These are phyloP conservation scores for Microdochium nivale DNA, from an alignment of 2,329 filamentous ascomycete genomes.

Conservation along the genomic window DNA sequence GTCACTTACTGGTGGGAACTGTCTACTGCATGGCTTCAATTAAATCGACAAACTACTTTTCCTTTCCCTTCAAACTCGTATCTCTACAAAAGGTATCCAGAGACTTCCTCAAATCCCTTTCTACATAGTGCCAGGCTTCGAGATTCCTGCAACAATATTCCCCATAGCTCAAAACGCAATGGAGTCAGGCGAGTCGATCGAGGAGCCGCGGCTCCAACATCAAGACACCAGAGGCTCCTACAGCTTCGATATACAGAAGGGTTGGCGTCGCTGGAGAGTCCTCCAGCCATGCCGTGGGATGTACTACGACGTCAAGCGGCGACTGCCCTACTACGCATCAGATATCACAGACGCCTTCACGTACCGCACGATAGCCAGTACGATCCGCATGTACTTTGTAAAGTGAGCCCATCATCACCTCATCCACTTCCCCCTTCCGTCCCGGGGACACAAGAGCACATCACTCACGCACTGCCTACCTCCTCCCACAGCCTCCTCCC, in stretches of 20 bases:
- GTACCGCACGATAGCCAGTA: slow-evolving; percentile 45
- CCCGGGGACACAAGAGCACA: slow-evolving; percentile 9
- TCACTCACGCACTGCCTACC: slow-evolving; percentile 6
- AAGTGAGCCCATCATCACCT: slow-evolving; percentile 24
- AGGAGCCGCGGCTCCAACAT: background rate
- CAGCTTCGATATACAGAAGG: slow-evolving; percentile 23
- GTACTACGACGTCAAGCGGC: slow-evolving; percentile 42
- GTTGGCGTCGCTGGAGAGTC: slow-evolving; percentile 30
- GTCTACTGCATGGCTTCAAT: too few relatives aligned
- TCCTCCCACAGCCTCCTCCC: slow-evolving; percentile 34
- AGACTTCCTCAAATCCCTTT: too few relatives aligned
- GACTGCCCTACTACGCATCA: slow-evolving; percentile 46
- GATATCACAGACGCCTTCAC: slow-evolving; percentile 46
- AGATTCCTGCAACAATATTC: background rate
- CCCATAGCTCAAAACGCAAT: background rate
- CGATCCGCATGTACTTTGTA: slow-evolving; percentile 50
- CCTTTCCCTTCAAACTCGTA: background rate
- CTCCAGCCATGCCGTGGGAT: slow-evolving; percentile 40
- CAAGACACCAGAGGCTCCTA: slow-evolving; percentile 8
- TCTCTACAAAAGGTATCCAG: background rate
- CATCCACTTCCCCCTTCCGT: background rate
- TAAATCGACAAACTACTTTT: too few relatives aligned
- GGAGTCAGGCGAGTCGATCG: background rate
- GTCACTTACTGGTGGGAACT: too few relatives aligned
- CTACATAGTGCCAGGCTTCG: too few relatives aligned